Evolutionary conservation across 805 yeast genomes (phyloP).

Genomic region (Lipomyces oligophaga): DNA sequence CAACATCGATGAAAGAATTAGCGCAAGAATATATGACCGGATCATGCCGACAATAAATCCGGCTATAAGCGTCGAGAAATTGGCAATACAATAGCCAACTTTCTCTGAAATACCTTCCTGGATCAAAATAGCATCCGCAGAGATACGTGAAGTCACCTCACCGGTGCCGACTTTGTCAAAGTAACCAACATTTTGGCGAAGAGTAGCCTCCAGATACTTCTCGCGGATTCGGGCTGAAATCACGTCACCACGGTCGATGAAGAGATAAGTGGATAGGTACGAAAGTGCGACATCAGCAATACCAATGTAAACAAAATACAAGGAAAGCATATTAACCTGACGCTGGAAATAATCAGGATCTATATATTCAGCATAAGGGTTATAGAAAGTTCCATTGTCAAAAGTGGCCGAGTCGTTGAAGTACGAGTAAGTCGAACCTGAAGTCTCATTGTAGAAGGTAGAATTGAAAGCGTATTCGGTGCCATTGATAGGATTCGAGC

Average conservation of each 20-base stretch:
- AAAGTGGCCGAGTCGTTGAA: background rate
- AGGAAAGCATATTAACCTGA: conserved; percentile 20
- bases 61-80: conserved; percentile 41
- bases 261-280: conserved; percentile 38
- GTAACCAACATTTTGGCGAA: conserved; percentile 43
- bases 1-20: conserved; percentile 38
- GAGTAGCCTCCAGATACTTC: conserved; percentile 38
- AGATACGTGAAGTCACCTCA: conserved; percentile 43
- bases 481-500: conserved; percentile 34
- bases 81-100: conserved; percentile 41
- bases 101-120: conserved; percentile 46
- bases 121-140: conserved; percentile 41
- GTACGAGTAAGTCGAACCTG: conserved; percentile 6
- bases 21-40: conserved; percentile 41
- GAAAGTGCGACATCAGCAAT: conserved; percentile 35
- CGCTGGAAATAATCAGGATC: conserved; percentile 21
- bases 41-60: conserved; percentile 41
- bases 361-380: conserved; percentile 8
- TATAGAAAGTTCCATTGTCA: conserved; percentile 9
- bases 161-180: conserved; percentile 45
- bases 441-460: conserved; percentile 5
- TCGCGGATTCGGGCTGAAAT: conserved; percentile 43
- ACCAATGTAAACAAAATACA: conserved; percentile 42
- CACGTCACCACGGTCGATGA: conserved; percentile 43
- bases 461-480: conserved; percentile 32